These are phyloP conservation scores for Chlorophyllum brunneum DNA, from an alignment of 768 basidiomycete species.

Conservation along the genomic window DNA sequence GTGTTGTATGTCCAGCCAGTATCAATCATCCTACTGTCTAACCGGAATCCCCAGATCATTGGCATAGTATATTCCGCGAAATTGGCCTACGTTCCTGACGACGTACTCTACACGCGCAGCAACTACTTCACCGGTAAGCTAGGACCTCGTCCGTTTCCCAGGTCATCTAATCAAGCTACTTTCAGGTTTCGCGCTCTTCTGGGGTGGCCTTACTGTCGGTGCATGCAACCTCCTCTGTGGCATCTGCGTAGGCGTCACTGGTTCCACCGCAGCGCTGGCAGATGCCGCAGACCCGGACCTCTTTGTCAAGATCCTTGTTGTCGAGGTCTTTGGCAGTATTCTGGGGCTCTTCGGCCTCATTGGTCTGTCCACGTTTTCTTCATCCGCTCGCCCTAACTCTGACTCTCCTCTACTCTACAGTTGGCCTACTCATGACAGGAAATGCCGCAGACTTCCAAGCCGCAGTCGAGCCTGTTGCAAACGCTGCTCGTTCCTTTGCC, in stretches of 20 bases:
- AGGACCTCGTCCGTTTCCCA: constrained; percentile 2
- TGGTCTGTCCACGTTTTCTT: constrained; percentile 47
- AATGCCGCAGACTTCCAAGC: constrained; percentile 56
- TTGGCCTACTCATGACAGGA: constrained; percentile 78
- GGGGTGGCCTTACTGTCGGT: constrained; percentile 94
- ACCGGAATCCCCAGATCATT: constrained; percentile 59
- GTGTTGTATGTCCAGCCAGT: constrained; percentile 58
- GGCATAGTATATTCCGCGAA: constrained; percentile 95
- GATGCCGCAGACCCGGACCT: constrained; percentile 94
- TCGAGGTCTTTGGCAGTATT: constrained; percentile 92
- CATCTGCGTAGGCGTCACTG: constrained; percentile 90
- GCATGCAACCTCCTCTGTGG: constrained; percentile 94
- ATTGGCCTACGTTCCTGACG: constrained; percentile 55
- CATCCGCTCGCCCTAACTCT: neutral
- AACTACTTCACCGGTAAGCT: constrained; percentile 88
- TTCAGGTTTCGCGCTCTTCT: constrained; percentile 91
- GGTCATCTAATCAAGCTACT: neutral
- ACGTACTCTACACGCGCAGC: constrained; percentile 71
- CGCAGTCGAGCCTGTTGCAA: constrained; percentile 27
- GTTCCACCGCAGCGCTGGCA: constrained; percentile 90
- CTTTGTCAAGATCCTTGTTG: constrained; percentile 95
- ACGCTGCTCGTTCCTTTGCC: constrained; percentile 29
- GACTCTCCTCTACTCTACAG: constrained; percentile 32
- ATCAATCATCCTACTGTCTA: neutral
- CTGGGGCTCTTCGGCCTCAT: constrained; percentile 92